A percentile compares a stretch with the other conserved stretches of the same genome.
Conservation (phyloP, 2,329 filamentous ascomycete species). For the Emmonsiellopsis sp. region DNA sequence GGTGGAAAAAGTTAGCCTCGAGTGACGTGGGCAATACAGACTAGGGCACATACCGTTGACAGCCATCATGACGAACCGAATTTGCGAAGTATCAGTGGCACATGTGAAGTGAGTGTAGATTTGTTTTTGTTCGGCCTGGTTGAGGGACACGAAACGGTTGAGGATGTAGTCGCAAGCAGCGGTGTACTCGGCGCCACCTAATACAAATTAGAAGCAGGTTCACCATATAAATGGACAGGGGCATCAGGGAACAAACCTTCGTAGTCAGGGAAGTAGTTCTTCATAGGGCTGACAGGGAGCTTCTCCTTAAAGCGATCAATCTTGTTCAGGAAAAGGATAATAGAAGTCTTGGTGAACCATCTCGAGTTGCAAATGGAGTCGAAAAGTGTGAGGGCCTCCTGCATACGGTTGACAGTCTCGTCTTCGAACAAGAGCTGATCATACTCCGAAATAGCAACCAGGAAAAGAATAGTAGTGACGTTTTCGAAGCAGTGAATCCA, state of each 20-base stretch:
- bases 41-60: conserved; percentile 74
- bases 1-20: conserved; percentile 1
- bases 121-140: conserved; percentile 98
- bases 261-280: conserved; percentile 68
- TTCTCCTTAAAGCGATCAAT: conserved; percentile 69
- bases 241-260: conserved; percentile 45
- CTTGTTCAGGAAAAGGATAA: conserved; percentile 68
- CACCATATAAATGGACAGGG: conserved; percentile 9
- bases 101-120: conserved; percentile 99
- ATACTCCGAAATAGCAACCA: conserved; percentile 95
- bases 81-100: conserved; percentile 96
- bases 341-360: conserved; percentile 65
- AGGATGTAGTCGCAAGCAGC: conserved; percentile 98
- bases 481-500: conserved; percentile 99
- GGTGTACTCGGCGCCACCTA: conserved; percentile 85
- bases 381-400: conserved; percentile 62
- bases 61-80: conserved; percentile 98
- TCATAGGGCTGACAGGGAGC: conserved; percentile 63
- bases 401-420: conserved; percentile 78
- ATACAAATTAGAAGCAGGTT: conserved; percentile 15
- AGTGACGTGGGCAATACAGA: conserved; percentile 2
- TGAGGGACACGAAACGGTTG: conserved; percentile 95
- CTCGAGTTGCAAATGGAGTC: conserved; percentile 65
- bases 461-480: conserved; percentile 90
- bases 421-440: conserved; percentile 94